A percentile compares a stretch with the other conserved stretches of the same genome.
These are phyloP conservation scores for Shiraia bambusicola DNA, from an alignment of 2,329 filamentous ascomycete species.

Conservation along the genomic window DNA sequence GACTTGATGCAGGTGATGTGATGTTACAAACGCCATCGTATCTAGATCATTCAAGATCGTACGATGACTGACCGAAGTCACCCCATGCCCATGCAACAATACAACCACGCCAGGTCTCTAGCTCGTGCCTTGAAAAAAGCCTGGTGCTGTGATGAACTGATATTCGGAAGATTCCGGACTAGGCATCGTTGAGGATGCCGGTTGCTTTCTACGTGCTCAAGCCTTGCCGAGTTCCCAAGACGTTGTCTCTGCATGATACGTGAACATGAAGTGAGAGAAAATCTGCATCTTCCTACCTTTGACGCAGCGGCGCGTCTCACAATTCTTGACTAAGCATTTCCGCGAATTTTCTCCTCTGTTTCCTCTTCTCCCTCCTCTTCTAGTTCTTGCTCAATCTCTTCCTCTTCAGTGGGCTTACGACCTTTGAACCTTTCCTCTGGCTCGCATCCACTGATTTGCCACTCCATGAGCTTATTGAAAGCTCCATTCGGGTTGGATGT, in stretches of 20 bases:
- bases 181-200: constrained; percentile 4
- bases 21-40: constrained; percentile 9
- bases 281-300: too few relatives aligned
- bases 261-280: too few relatives aligned
- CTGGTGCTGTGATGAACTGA: not conserved
- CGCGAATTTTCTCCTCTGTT: constrained; percentile 35
- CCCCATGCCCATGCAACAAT: constrained; percentile 12
- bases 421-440: constrained; percentile 25
- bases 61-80: constrained; percentile 7
- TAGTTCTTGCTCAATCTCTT: constrained; percentile 52
- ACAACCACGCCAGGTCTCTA: constrained; percentile 6
- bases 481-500: constrained; percentile 73
- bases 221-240: not conserved
- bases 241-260: too few relatives aligned
- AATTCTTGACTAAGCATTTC: constrained; percentile 12
- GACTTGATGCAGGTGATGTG: constrained; percentile 8
- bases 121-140: not conserved
- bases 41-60: constrained; percentile 7
- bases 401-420: constrained; percentile 49
- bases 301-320: too few relatives aligned
- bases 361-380: constrained; percentile 41
- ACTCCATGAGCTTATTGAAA: constrained; percentile 96
- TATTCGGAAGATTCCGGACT: not conserved
- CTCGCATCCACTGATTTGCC: constrained; percentile 92
- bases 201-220: not conserved